Evolutionary conservation across 108 stramenopile genomes (phyloP).

Genomic region (Thalassiosira profunda): DNA sequence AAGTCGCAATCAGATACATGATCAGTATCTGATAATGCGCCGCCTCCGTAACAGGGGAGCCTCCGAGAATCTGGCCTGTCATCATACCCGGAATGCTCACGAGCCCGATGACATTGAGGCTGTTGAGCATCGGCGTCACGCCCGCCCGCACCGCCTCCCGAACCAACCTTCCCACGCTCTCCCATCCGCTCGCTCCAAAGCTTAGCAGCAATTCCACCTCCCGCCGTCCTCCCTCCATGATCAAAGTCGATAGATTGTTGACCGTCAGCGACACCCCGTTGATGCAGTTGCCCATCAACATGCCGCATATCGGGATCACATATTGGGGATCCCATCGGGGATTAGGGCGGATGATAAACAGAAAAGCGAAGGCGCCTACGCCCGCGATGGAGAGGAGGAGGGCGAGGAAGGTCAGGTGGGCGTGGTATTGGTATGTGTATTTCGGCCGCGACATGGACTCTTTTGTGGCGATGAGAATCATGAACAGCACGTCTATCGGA

Average conservation of each 20-base stretch:
- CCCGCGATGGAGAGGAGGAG: constrained; percentile 52
- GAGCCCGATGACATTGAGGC: constrained; percentile 78
- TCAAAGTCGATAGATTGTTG: constrained; percentile 57
- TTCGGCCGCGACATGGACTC: constrained; percentile 72
- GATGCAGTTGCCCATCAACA: constrained; percentile 91
- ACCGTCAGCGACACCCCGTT: constrained; percentile 74
- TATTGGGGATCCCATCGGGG: constrained; percentile 85
- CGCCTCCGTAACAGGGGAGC: constrained; percentile 77
- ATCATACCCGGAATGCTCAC: constrained; percentile 95
- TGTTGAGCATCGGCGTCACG: constrained; percentile 61
- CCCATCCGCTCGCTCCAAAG: constrained; percentile 66
- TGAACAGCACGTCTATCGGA: constrained; percentile 53
- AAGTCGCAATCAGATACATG: constrained; percentile 77
- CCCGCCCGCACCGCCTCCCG: constrained; percentile 56
- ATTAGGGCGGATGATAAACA: constrained; percentile 60
- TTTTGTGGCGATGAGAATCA: constrained; percentile 75
- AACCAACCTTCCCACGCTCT: constrained; percentile 53
- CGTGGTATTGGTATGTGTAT: constrained; percentile 70
- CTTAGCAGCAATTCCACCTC: constrained; percentile 64
- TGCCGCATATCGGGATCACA: constrained; percentile 89
- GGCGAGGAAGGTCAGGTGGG: constrained; percentile 45
- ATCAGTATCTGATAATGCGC: constrained; percentile 93
- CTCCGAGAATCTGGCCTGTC: constrained; percentile 95
- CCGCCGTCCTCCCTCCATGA: constrained; percentile 56
- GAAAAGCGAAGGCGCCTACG: constrained; percentile 74